Conservation (phyloP, 2,329 filamentous ascomycete genomes). For the Pseudocercospora eumusae region DNA sequence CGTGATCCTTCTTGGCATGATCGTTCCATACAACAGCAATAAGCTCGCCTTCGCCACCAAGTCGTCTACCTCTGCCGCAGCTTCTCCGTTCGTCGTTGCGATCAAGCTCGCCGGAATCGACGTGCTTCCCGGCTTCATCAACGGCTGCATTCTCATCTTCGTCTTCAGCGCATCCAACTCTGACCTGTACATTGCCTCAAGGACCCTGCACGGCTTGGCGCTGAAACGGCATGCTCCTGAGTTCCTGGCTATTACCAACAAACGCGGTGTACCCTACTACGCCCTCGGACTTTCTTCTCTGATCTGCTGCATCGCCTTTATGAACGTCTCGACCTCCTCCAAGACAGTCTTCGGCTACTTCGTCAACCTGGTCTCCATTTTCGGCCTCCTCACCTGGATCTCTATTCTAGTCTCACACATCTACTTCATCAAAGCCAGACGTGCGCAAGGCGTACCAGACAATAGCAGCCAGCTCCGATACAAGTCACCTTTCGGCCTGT, state of each 20-base stretch:
- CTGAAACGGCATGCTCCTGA: conserved; percentile 69
- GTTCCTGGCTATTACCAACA: conserved; percentile 71
- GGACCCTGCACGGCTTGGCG: conserved; percentile 66
- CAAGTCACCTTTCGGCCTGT: conserved; percentile 70
- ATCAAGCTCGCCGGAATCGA: conserved; percentile 65
- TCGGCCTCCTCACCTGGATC: conserved; percentile 51
- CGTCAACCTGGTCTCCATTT: conserved; percentile 47
- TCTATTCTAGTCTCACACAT: conserved; percentile 54
- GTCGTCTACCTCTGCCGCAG: conserved; percentile 49
- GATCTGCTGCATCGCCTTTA: conserved; percentile 60
- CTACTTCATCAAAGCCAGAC: conserved; percentile 50
- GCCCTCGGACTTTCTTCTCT: conserved; percentile 62
- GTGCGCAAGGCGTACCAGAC: conserved; percentile 50
- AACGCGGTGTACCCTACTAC: conserved; percentile 68
- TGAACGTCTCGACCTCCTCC: conserved; percentile 49
- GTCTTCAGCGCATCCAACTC: conserved; percentile 77
- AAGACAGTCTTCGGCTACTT: conserved; percentile 52
- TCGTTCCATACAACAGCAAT: conserved; percentile 69
- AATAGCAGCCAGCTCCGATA: conserved; percentile 47
- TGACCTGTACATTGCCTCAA: conserved; percentile 68
- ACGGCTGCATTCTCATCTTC: conserved; percentile 72
- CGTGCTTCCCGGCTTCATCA: conserved; percentile 66
- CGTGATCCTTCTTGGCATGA: conserved; percentile 73
- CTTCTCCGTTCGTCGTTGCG: conserved; percentile 75
- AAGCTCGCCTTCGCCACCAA: conserved; percentile 62